phyloP scores from a whole-genome alignment of 345 rosid species.

The Camelina neglecta region DNA sequence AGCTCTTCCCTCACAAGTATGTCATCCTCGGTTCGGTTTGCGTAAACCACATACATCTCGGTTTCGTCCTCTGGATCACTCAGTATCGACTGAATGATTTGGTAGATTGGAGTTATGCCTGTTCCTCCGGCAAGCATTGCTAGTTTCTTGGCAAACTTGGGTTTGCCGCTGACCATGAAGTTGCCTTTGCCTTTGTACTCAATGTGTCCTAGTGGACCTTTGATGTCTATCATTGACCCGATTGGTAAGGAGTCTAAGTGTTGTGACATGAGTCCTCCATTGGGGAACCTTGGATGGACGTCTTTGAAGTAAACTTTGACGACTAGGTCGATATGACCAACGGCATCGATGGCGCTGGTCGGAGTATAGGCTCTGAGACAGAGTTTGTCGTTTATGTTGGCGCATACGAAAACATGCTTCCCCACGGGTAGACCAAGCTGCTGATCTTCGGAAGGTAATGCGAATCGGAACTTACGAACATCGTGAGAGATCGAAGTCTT shows the following conservation, averaged over 20 bases:
- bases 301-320: slow-evolving; percentile 81
- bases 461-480: slow-evolving; percentile 66
- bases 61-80: slow-evolving; percentile 82
- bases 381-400: slow-evolving; percentile 63
- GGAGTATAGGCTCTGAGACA: slow-evolving; percentile 95
- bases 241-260: slow-evolving; percentile 67
- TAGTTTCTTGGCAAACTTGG: slow-evolving; percentile 74
- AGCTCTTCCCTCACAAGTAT: slow-evolving; percentile 80
- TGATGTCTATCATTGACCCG: slow-evolving; percentile 68
- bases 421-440: slow-evolving; percentile 80
- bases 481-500: slow-evolving; percentile 79
- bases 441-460: slow-evolving; percentile 73
- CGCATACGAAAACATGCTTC: slow-evolving; percentile 84
- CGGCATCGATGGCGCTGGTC: slow-evolving; percentile 60
- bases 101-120: slow-evolving; percentile 90
- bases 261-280: slow-evolving; percentile 90
- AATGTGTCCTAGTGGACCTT: slow-evolving; percentile 90
- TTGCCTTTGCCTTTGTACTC: slow-evolving; percentile 78
- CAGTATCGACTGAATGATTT: slow-evolving; percentile 72
- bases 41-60: slow-evolving; percentile 82
- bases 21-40: slow-evolving; percentile 86
- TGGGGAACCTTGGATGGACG: slow-evolving; percentile 76
- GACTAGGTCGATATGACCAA: slow-evolving; percentile 82
- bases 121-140: slow-evolving; percentile 97
- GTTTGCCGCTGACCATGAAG: slow-evolving; percentile 75